A percentile compares a stretch with the other conserved stretches of the same genome.
Evolutionary conservation across 2,329 filamentous ascomycete species (phyloP).

Genomic region (Aquanectria penicillioides): DNA sequence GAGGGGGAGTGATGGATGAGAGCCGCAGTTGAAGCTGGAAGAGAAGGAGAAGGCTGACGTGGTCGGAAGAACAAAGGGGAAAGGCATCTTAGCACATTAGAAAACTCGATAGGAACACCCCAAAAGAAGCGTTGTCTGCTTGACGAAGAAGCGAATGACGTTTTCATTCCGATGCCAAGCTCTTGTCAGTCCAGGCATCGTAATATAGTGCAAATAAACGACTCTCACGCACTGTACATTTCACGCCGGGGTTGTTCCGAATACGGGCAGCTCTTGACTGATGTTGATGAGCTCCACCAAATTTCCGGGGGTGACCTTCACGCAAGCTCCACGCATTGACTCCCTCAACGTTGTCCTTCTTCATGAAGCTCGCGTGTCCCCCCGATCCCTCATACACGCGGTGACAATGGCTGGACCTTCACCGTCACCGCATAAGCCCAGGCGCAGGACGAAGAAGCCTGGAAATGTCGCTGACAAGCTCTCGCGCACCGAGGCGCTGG

Average conservation of each 20-base stretch:
- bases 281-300: constrained; percentile 30
- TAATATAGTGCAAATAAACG: constrained; percentile 32
- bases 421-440: constrained; percentile 67
- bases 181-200: constrained; percentile 34
- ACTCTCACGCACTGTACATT: constrained; percentile 22
- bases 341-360: constrained; percentile 15
- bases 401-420: constrained; percentile 63
- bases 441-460: constrained; percentile 66
- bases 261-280: constrained; percentile 31
- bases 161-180: constrained; percentile 33
- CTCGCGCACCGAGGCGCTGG: constrained; percentile 53
- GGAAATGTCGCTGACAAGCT: constrained; percentile 52
- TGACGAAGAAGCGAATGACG: background rate
- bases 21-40: constrained; percentile 77
- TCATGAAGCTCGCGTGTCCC: constrained; percentile 31
- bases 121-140: background rate
- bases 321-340: constrained; percentile 24
- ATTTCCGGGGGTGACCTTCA: constrained; percentile 23
- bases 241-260: constrained; percentile 34
- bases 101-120: background rate
- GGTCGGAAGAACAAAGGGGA: constrained; percentile 86
- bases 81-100: constrained; percentile 75
- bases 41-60: constrained; percentile 89
- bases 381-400: constrained; percentile 23
- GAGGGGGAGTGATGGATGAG: constrained; percentile 89